Conservation (phyloP, 495 filamentous ascomycete species). For the Xylaria castorea region DNA sequence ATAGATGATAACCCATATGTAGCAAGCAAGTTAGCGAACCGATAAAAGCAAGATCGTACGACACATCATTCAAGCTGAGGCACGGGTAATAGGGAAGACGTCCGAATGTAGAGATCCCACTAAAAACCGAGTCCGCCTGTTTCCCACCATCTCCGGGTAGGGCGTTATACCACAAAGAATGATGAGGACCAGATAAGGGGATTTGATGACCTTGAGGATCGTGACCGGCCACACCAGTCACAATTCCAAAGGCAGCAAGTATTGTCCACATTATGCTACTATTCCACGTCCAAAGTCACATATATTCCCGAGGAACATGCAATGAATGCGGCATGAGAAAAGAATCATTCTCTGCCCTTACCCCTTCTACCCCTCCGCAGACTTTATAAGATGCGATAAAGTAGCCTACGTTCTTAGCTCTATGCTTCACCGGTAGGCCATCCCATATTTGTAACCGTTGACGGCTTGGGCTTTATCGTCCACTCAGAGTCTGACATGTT, state of each 20-base stretch:
- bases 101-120: slow-evolving; percentile 86
- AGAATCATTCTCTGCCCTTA: background rate
- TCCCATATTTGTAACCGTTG: background rate
- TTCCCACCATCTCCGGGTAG: slow-evolving; percentile 65
- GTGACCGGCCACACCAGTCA: slow-evolving; percentile 41
- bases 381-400: background rate
- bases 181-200: slow-evolving; percentile 55
- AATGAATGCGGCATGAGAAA: background rate
- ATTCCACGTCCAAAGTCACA: background rate
- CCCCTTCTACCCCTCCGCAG: background rate
- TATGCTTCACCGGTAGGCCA: background rate
- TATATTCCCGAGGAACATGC: background rate
- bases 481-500: slow-evolving; percentile 5
- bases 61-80: slow-evolving; percentile 66
- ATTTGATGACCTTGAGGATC: slow-evolving; percentile 48
- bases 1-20: slow-evolving; percentile 64
- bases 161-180: slow-evolving; percentile 60
- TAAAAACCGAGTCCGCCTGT: slow-evolving; percentile 68
- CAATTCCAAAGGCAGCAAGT: slow-evolving; percentile 30
- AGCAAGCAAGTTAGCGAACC: slow-evolving; percentile 73
- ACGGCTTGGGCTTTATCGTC: slow-evolving; percentile 1
- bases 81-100: slow-evolving; percentile 79
- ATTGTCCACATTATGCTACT: slow-evolving; percentile 12
- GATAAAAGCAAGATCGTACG: slow-evolving; percentile 83
- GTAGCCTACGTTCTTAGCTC: background rate